Evolutionary conservation across 495 filamentous ascomycete genomes (phyloP).

Genomic region (Hyphodiscus hymeniophilus): DNA sequence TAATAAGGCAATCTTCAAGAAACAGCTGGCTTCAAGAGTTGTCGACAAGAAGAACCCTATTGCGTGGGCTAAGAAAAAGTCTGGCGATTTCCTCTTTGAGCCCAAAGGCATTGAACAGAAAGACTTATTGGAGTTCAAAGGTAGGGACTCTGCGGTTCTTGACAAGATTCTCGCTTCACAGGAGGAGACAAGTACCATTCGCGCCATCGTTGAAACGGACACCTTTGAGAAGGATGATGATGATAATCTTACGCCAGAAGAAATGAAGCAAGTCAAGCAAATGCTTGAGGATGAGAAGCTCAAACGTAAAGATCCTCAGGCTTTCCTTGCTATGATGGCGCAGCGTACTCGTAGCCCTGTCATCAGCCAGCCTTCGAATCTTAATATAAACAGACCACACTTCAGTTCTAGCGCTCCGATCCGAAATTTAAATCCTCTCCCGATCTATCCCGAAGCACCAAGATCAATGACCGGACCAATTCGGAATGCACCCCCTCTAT

Average conservation of each 20-base stretch:
- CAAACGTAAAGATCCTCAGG: constrained; percentile 35
- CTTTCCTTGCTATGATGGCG: constrained; percentile 19
- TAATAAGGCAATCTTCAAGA: constrained; percentile 71
- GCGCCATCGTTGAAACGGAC: constrained; percentile 46
- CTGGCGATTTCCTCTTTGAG: constrained; percentile 46
- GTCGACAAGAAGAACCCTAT: constrained; percentile 74
- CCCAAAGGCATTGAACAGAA: constrained; percentile 44
- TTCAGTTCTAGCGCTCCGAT: too few relatives aligned
- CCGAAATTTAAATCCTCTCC: too few relatives aligned
- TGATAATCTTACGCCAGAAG: constrained; percentile 48
- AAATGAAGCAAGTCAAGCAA: constrained; percentile 37
- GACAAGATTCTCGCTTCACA: constrained; percentile 51
- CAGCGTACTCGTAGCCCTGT: not conserved
- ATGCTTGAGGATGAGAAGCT: constrained; percentile 36
- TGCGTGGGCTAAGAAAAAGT: constrained; percentile 42
- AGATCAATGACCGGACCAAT: too few relatives aligned
- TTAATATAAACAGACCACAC: too few relatives aligned
- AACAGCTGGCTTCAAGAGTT: constrained; percentile 65
- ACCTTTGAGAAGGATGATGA: constrained; percentile 50
- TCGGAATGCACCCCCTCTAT: too few relatives aligned
- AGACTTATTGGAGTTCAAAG: constrained; percentile 42
- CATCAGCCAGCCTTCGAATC: too few relatives aligned
- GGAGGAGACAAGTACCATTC: constrained; percentile 32
- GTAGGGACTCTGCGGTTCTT: constrained; percentile 60
- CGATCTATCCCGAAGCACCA: too few relatives aligned